These are phyloP conservation scores for Acidiella bohemica DNA, from an alignment of 495 filamentous ascomycete genomes.

Conservation along the genomic window DNA sequence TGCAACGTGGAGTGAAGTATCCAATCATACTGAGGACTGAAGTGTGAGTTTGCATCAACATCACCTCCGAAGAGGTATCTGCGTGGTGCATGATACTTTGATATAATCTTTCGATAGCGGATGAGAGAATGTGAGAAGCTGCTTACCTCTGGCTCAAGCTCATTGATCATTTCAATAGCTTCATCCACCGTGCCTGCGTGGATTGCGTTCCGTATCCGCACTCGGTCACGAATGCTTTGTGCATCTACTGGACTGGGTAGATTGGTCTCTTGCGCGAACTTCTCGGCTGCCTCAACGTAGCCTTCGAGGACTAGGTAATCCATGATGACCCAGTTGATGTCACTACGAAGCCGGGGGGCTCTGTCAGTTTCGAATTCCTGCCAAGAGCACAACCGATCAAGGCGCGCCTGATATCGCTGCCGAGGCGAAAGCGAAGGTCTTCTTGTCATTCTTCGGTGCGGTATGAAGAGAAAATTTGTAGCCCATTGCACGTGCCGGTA, in stretches of 20 bases:
- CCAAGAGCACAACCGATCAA: too few species aligned
- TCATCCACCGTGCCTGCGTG: conserved; percentile 69
- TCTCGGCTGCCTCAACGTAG: conserved; percentile 83
- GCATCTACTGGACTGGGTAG: conserved; percentile 56
- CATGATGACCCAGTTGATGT: conserved; percentile 90
- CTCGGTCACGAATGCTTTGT: conserved; percentile 59
- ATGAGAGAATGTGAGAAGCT: conserved; percentile 11
- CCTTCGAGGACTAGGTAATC: conserved; percentile 95
- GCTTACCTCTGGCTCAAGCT: conserved; percentile 78
- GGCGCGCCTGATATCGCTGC: too few species aligned
- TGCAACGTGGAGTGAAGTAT: conserved; percentile 4
- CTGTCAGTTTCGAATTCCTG: conserved; percentile 25
- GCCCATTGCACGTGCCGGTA: conserved; percentile 12
- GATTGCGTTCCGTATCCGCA: conserved; percentile 68
- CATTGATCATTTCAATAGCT: conserved; percentile 78
- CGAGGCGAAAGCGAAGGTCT: too few species aligned
- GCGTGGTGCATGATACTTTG: conserved; percentile 98
- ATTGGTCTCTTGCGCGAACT: conserved; percentile 89
- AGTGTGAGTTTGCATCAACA: conserved; percentile 77
- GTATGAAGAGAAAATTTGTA: too few species aligned
- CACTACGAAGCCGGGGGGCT: too few species aligned
- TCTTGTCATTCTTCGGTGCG: too few species aligned
- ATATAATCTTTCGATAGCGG: conserved; percentile 75
- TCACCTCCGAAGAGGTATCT: conserved; percentile 55
- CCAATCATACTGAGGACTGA: conserved; percentile 92